phyloP scores from a whole-genome alignment of 75 land plant species.

The Pseudotsuga menziesii region DNA sequence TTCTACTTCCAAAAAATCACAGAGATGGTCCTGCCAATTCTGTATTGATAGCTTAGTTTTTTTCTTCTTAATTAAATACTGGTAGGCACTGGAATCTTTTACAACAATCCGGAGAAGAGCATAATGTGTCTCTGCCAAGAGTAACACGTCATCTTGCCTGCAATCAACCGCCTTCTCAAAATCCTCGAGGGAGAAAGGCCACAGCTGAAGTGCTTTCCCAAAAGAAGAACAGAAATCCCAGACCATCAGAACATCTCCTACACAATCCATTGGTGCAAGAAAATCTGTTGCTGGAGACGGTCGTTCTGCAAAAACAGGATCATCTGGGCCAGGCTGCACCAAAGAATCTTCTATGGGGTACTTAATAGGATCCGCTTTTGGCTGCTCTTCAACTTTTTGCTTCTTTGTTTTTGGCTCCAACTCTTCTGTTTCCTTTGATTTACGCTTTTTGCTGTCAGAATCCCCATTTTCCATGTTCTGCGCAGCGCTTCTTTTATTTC shows the following conservation, averaged over 20 bases:
- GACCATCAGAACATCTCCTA: slow-evolving; percentile 80
- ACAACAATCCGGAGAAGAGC: slow-evolving; percentile 64
- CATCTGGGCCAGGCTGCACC: slow-evolving; percentile 54
- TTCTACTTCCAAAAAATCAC: slow-evolving; percentile 66
- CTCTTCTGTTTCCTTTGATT: slow-evolving; percentile 12
- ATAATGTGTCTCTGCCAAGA: slow-evolving; percentile 60
- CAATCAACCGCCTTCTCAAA: slow-evolving; percentile 70
- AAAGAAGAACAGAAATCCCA: slow-evolving; percentile 91
- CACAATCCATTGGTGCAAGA: slow-evolving; percentile 71
- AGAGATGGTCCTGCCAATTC: slow-evolving; percentile 82
- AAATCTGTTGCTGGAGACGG: slow-evolving; percentile 73
- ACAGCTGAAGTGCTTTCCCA: slow-evolving; percentile 53
- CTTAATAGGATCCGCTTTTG: slow-evolving; percentile 35
- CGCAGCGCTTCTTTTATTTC: slow-evolving; percentile 12
- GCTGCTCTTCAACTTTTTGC: slow-evolving; percentile 15
- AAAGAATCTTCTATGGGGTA: slow-evolving; percentile 87
- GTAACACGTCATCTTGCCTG: slow-evolving; percentile 41
- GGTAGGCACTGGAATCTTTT: slow-evolving; percentile 40
- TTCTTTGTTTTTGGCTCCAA: slow-evolving; percentile 13
- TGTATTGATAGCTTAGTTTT: slow-evolving; percentile 45
- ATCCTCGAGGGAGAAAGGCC: slow-evolving; percentile 73
- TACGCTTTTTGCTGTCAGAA: slow-evolving; percentile 18
- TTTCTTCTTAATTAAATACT: slow-evolving; percentile 22
- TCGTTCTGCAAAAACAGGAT: slow-evolving; percentile 54
- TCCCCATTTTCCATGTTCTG: slow-evolving; percentile 12